These are phyloP conservation scores for Thoreauomyces humboldtii DNA, from an alignment of 192 early-diverging fungal genomes.

Conservation along the genomic window DNA sequence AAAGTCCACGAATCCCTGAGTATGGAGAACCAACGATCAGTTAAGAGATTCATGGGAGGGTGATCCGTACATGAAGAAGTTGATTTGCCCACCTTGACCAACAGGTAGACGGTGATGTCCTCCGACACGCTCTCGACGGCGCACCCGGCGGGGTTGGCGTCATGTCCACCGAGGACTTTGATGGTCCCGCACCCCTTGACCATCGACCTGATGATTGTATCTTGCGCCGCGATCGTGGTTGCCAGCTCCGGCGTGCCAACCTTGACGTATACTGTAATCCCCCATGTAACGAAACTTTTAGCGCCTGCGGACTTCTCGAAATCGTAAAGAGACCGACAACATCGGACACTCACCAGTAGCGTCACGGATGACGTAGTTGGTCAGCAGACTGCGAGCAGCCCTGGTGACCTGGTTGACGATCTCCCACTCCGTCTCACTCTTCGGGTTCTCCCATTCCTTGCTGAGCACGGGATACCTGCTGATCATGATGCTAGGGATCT, in stretches of 20 bases:
- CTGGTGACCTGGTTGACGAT: constrained; percentile 72
- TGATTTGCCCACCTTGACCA: constrained; percentile 49
- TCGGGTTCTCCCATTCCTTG: constrained; percentile 50
- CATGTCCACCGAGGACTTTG: constrained; percentile 51
- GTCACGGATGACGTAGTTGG: constrained; percentile 75
- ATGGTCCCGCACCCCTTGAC: constrained; percentile 72
- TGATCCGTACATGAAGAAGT: too few species aligned
- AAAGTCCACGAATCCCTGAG: constrained; percentile 73
- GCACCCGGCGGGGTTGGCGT: constrained; percentile 74
- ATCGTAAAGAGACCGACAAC: too few species aligned
- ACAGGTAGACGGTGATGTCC: constrained; percentile 68
- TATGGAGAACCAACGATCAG: not conserved
- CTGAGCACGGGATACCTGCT: constrained; percentile 54
- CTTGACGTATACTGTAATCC: constrained; percentile 60
- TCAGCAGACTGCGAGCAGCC: constrained; percentile 72
- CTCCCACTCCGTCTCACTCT: constrained; percentile 80
- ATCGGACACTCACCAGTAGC: constrained; percentile 49
- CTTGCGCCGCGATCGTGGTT: constrained; percentile 56
- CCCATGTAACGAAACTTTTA: not conserved
- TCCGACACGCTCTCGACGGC: constrained; percentile 69
- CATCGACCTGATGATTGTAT: constrained; percentile 64
- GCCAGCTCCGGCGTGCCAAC: constrained; percentile 40
- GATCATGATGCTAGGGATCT: constrained; percentile 67
- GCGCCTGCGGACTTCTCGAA: too few species aligned
- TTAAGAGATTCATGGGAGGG: too few species aligned